Conservation (phyloP, 208 protist species). For the Novymonas esmeraldas region DNA sequence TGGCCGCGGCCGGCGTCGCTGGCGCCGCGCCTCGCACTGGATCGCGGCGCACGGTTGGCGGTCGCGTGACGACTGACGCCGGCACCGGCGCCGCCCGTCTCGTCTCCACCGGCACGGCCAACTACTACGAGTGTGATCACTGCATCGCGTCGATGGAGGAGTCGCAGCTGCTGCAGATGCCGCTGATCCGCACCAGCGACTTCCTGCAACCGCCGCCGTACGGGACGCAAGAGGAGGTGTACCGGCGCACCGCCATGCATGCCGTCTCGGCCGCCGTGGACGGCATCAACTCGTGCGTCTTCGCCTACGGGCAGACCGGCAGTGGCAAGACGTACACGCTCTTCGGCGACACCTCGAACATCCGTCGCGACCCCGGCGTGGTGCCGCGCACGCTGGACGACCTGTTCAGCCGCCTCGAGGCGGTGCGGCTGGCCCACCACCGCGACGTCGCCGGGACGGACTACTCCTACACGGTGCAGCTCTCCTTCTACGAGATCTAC, state of each 20-base stretch:
- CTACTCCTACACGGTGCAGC: slow-evolving; percentile 64
- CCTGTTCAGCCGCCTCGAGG: slow-evolving; percentile 66
- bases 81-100: slow-evolving; percentile 16
- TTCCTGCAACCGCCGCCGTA: slow-evolving; percentile 65
- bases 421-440: slow-evolving; percentile 33
- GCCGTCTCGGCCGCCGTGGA: slow-evolving; percentile 77
- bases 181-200: slow-evolving; percentile 62
- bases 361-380: slow-evolving; percentile 66
- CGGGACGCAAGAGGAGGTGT: slow-evolving; percentile 80
- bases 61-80: background rate
- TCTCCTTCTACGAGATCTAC: slow-evolving; percentile 87
- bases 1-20: slow-evolving; percentile 17
- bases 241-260: slow-evolving; percentile 61
- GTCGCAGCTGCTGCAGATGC: slow-evolving; percentile 56
- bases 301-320: slow-evolving; percentile 15
- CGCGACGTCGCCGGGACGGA: slow-evolving; percentile 40
- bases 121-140: slow-evolving; percentile 71
- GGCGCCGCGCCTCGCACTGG: slow-evolving; percentile 14
- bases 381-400: slow-evolving; percentile 73
- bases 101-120: slow-evolving; percentile 57
- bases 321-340: slow-evolving; percentile 30
- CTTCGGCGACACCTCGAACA: slow-evolving; percentile 70
- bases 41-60: slow-evolving; percentile 21
- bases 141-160: slow-evolving; percentile 73
- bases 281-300: slow-evolving; percentile 71